phyloP scores from a whole-genome alignment of 345 rosid species.

The Camelina neglecta region DNA sequence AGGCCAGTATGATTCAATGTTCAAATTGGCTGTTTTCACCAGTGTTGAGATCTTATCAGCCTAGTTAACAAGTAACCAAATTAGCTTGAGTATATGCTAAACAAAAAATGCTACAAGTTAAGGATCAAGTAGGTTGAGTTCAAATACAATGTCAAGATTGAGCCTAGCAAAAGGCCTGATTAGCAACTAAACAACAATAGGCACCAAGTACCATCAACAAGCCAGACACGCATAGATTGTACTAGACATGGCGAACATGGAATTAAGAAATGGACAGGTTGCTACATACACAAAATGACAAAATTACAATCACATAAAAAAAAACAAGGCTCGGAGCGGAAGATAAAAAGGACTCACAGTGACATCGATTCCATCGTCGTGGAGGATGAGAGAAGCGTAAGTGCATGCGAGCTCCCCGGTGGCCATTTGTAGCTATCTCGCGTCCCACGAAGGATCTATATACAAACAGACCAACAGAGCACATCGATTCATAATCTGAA shows the following conservation, averaged over 20 bases:
- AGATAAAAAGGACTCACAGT: too few species aligned
- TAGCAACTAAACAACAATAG: background rate
- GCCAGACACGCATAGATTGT: background rate
- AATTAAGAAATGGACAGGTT: background rate
- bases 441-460: too few species aligned
- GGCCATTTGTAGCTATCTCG: too few species aligned
- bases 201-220: background rate
- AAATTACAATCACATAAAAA: too few species aligned
- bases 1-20: constrained; percentile 28
- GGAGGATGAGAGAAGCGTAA: too few species aligned
- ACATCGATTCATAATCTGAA: too few species aligned
- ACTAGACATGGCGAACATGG: background rate
- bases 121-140: background rate
- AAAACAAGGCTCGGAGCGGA: too few species aligned
- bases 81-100: background rate
- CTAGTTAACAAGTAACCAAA: constrained; percentile 35
- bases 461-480: too few species aligned
- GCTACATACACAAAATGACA: background rate
- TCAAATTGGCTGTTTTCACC: constrained; percentile 50
- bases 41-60: constrained; percentile 66
- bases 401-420: too few species aligned
- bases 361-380: too few species aligned
- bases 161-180: background rate
- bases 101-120: background rate
- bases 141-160: background rate